Conservation (phyloP, 345 rosid genomes). For the Streptanthus diversifolius region DNA sequence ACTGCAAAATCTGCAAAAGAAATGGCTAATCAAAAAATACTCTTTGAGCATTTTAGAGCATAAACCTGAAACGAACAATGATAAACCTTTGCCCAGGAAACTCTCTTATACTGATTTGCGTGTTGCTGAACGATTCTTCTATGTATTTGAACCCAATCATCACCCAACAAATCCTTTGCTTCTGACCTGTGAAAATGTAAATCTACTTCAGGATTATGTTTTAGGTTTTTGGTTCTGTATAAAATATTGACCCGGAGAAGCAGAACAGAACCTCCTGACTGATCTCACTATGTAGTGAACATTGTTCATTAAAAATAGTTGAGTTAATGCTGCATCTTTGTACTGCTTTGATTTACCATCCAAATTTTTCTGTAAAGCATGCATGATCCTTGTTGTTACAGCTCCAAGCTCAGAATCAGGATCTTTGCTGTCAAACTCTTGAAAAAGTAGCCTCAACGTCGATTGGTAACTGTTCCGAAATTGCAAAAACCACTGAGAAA, state of each 20-base stretch:
- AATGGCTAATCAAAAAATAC: background rate
- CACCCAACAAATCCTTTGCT: slow-evolving; percentile 90
- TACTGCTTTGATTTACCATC: slow-evolving; percentile 97
- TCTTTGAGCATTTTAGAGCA: background rate
- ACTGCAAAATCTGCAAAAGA: slow-evolving; percentile 78
- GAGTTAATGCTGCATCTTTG: slow-evolving; percentile 87
- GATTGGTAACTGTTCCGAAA: slow-evolving; percentile 59
- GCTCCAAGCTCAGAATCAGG: slow-evolving; percentile 59
- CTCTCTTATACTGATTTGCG: slow-evolving; percentile 95
- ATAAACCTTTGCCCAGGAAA: slow-evolving; percentile 91
- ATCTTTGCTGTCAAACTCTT: slow-evolving; percentile 59
- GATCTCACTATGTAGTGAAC: slow-evolving; percentile 98
- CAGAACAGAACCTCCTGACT: slow-evolving; percentile 64
- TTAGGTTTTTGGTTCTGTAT: background rate
- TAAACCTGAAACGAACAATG: background rate
- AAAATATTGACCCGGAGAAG: background rate
- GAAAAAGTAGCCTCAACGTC: slow-evolving; percentile 79
- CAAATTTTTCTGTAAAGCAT: slow-evolving; percentile 78
- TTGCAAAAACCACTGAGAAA: background rate
- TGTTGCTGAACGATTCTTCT: slow-evolving; percentile 93
- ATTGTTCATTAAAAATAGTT: slow-evolving; percentile 94
- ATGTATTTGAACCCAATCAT: slow-evolving; percentile 99
- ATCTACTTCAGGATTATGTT: background rate
- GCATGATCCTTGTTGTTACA: slow-evolving; percentile 82
- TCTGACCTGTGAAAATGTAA: slow-evolving; percentile 65